Evolutionary conservation across 2,329 filamentous ascomycete genomes (phyloP).

Genomic region (Penicillium sp.): DNA sequence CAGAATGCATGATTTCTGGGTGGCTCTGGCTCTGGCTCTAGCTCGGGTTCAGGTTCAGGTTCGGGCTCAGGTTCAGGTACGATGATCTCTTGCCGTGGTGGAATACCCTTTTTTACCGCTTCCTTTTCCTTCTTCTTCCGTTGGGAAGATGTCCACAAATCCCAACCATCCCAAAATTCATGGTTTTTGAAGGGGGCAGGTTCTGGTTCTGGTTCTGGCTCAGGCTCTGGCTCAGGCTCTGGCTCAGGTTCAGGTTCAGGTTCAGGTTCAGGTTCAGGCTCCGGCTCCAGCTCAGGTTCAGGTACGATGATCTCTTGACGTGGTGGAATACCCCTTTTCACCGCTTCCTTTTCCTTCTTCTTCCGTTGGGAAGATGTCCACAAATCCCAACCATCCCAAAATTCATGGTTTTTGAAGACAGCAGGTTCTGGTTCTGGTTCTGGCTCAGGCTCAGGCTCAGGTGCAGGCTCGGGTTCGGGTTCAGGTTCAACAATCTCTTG

Average conservation of each 20-base stretch:
- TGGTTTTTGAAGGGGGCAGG: constrained; percentile 5
- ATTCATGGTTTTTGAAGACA: constrained; percentile 7
- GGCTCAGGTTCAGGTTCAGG: constrained; percentile 53
- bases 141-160: background rate
- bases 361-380: constrained; percentile 1
- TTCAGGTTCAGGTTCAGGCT: constrained; percentile 6
- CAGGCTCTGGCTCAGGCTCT: constrained; percentile 42
- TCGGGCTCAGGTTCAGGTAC: constrained; percentile 18
- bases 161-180: constrained; percentile 13
- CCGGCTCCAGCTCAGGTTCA: constrained; percentile 16
- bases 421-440: background rate
- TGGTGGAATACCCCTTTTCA: constrained; percentile 4
- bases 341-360: constrained; percentile 14
- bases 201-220: background rate
- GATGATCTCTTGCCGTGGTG: constrained; percentile 11
- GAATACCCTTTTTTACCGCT: constrained; percentile 7
- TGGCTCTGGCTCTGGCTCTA: constrained; percentile 14
- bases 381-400: constrained; percentile 12
- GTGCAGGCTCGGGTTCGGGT: constrained; percentile 16
- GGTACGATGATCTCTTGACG: constrained; percentile 15
- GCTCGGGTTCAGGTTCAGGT: constrained; percentile 6
- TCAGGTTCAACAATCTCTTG: constrained; percentile 17
- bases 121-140: constrained; percentile 14
- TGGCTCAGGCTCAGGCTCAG: constrained; percentile 42
- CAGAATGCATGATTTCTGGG: constrained; percentile 21